A percentile compares a stretch with the other conserved stretches of the same genome.
phyloP scores from a whole-genome alignment of 2,329 filamentous ascomycete species.

The Fusarium sp. region DNA sequence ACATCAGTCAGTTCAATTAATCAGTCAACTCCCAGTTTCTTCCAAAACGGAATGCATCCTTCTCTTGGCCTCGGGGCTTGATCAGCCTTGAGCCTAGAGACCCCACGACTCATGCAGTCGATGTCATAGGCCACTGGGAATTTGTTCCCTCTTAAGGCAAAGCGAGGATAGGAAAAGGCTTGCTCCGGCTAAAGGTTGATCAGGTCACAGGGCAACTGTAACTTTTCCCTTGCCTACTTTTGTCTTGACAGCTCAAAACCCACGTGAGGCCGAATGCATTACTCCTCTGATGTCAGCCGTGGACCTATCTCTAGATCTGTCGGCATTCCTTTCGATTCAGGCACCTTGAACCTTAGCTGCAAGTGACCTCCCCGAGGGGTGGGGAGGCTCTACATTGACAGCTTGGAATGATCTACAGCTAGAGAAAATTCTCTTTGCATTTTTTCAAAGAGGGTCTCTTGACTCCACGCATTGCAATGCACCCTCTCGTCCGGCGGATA shows the following conservation, averaged over 20 bases:
- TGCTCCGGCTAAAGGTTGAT: slow-evolving; percentile 33
- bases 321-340: slow-evolving; percentile 39
- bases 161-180: slow-evolving; percentile 22
- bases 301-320: slow-evolving; percentile 33
- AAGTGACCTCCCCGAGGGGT: slow-evolving; percentile 16
- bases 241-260: slow-evolving; percentile 11
- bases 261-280: slow-evolving; percentile 23
- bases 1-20: slow-evolving; percentile 1
- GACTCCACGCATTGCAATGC: slow-evolving; percentile 6
- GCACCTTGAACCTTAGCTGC: slow-evolving; percentile 17
- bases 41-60: slow-evolving; percentile 19
- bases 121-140: slow-evolving; percentile 40
- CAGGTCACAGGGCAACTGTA: slow-evolving; percentile 29
- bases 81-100: slow-evolving; percentile 7
- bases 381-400: slow-evolving; percentile 8
- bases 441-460: slow-evolving; percentile 4
- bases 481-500: neutral
- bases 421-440: neutral
- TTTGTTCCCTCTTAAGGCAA: slow-evolving; percentile 16
- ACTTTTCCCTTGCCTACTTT: slow-evolving; percentile 6
- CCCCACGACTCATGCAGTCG: slow-evolving; percentile 31
- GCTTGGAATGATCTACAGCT: slow-evolving; percentile 13
- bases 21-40: slow-evolving; percentile 8
- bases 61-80: slow-evolving; percentile 1
- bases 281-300: slow-evolving; percentile 36